phyloP scores from a whole-genome alignment of 441 rosid species.

The Populus hybrid region DNA sequence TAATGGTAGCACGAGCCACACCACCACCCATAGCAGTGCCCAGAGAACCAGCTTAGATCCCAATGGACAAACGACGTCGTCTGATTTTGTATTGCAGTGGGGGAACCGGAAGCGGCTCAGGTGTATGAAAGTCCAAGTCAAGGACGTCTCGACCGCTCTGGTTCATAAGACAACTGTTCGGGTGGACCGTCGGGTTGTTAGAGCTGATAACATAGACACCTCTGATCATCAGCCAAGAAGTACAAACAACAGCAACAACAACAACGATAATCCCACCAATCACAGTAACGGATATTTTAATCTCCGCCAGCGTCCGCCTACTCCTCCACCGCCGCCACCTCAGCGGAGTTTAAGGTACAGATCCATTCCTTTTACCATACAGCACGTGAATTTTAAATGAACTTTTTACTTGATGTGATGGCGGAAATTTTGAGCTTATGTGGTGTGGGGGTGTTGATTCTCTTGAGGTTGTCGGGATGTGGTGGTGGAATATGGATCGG shows the following conservation, averaged over 20 bases:
- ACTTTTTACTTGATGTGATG: background rate
- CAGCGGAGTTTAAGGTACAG: constrained; percentile 62
- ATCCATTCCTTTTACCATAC: background rate
- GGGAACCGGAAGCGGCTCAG: constrained; percentile 64
- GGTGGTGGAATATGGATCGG: background rate
- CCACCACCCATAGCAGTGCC: constrained; percentile 17
- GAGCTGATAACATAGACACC: constrained; percentile 38
- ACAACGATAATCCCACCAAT: constrained; percentile 9
- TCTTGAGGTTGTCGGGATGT: background rate
- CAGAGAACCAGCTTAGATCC: constrained; percentile 40
- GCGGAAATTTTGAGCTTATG: background rate
- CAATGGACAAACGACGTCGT: constrained; percentile 31
- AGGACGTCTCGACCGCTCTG: constrained; percentile 39
- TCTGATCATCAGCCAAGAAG: constrained; percentile 35
- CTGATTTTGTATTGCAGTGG: constrained; percentile 68
- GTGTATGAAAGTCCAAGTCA: constrained; percentile 65
- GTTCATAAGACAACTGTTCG: constrained; percentile 47
- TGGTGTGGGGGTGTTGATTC: background rate
- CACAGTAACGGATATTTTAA: constrained; percentile 40
- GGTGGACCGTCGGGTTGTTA: constrained; percentile 48
- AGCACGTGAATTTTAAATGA: background rate
- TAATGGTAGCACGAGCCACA: constrained; percentile 6
- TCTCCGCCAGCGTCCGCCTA: constrained; percentile 52
- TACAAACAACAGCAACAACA: background rate
- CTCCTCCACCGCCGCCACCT: constrained; percentile 41